These are phyloP conservation scores for Ceratobasidium sp. DNA, from an alignment of 1,284 basidiomycete species.

Conservation along the genomic window DNA sequence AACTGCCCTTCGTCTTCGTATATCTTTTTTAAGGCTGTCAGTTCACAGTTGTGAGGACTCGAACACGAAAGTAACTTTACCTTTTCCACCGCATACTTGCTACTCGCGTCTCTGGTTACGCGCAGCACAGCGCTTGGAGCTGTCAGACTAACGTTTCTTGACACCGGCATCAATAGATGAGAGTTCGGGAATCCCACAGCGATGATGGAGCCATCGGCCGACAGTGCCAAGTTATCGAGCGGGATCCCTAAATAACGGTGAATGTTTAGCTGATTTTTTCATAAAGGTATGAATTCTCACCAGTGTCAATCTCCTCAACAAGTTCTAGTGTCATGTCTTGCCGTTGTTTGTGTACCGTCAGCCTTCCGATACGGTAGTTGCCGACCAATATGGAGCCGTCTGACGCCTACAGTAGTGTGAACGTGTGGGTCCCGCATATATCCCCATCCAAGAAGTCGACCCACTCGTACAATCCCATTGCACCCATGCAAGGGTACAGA, in stretches of 20 bases:
- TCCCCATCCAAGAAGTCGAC: not conserved
- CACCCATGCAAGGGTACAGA: conserved; percentile 60
- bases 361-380: conserved; percentile 58
- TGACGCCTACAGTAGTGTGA: conserved; percentile 48
- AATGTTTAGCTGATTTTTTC: not conserved
- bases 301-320: conserved; percentile 62
- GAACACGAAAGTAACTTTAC: conserved; percentile 54
- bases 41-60: not conserved
- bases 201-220: conserved; percentile 31
- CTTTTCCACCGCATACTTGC: conserved; percentile 68
- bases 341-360: conserved; percentile 69
- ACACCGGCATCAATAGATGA: not conserved
- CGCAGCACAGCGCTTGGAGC: conserved; percentile 65
- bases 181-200: conserved; percentile 30
- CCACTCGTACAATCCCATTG: conserved; percentile 68
- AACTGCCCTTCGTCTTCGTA: conserved; percentile 34
- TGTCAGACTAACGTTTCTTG: conserved; percentile 44
- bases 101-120: conserved; percentile 65
- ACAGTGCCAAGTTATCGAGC: conserved; percentile 37
- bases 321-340: conserved; percentile 68
- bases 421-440: not conserved
- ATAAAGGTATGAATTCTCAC: conserved; percentile 53
- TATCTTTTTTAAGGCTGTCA: not conserved
- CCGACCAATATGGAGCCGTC: conserved; percentile 71
- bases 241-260: conserved; percentile 14